Evolutionary conservation across 805 yeast species (phyloP).

Genomic region (Starmerella lactis-condensi): DNA sequence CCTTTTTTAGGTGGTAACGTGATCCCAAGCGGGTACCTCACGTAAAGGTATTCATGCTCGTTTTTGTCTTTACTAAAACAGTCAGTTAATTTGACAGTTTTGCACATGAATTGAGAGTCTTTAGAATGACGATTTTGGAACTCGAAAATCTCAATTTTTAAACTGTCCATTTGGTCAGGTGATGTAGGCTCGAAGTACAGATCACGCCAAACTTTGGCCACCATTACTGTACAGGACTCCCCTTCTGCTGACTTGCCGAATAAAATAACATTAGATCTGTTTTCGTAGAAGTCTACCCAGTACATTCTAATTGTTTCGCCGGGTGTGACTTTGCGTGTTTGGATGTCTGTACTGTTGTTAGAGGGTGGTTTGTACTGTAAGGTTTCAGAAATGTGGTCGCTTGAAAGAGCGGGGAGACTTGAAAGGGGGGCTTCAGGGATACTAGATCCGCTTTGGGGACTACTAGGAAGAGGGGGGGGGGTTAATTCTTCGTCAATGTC

Average conservation of each 20-base stretch:
- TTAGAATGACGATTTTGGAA: constrained; percentile 41
- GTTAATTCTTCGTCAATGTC: no score
- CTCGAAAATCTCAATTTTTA: constrained; percentile 58
- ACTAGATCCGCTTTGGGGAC: no score
- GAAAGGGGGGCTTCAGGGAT: no score
- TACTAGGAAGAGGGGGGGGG: no score
- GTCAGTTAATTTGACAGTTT: constrained; percentile 56
- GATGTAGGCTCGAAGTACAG: constrained; percentile 60
- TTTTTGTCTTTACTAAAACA: constrained; percentile 40
- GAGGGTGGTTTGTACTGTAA: no score
- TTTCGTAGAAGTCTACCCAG: constrained; percentile 81
- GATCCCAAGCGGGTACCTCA: constrained; percentile 42
- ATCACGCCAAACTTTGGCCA: constrained; percentile 51
- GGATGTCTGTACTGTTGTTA: neutral
- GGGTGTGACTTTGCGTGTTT: neutral
- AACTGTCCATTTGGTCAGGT: constrained; percentile 30
- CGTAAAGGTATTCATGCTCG: constrained; percentile 52
- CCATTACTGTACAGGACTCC: constrained; percentile 49
- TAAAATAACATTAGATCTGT: constrained; percentile 45
- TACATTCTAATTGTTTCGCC: constrained; percentile 37
- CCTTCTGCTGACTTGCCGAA: constrained; percentile 61
- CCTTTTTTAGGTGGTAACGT: constrained; percentile 29
- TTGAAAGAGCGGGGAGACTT: no score
- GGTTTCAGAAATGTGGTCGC: no score
- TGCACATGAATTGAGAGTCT: constrained; percentile 41